Percentiles rank a stretch among this genome's conserved stretches.
Conservation (phyloP, 2,329 filamentous ascomycete genomes). For the Cordyceps fumosorosea region DNA sequence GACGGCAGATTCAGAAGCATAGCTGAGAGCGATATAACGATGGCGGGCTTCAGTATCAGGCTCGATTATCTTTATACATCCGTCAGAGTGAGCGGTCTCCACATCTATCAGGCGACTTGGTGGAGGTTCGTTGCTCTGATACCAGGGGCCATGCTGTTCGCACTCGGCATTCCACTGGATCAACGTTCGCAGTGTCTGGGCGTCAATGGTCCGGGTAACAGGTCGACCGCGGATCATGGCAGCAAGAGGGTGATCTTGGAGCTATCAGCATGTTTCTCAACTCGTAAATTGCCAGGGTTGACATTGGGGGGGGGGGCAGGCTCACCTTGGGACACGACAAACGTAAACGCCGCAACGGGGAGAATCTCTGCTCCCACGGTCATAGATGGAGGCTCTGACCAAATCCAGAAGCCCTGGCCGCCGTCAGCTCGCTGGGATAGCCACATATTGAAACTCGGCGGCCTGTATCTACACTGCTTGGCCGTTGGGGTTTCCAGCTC, state of each 20-base stretch:
- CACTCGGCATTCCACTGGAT: not conserved
- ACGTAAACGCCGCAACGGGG: not conserved
- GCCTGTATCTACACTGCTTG: too few relatives aligned
- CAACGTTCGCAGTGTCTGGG: not conserved
- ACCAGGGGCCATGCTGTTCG: not conserved
- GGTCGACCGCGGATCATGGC: not conserved
- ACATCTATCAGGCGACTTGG: not conserved
- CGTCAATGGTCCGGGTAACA: not conserved
- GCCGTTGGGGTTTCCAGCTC: not conserved
- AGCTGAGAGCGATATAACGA: constrained; percentile 1
- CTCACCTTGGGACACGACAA: not conserved
- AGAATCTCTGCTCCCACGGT: not conserved
- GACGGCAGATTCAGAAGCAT: not conserved
- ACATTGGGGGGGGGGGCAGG: not conserved
- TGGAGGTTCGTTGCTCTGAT: not conserved
- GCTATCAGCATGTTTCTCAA: not conserved
- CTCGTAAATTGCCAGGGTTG: too few relatives aligned
- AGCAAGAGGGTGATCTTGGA: not conserved
- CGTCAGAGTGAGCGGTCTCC: not conserved
- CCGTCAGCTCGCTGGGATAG: not conserved
- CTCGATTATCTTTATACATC: not conserved
- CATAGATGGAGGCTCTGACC: not conserved
- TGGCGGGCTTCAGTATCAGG: not conserved
- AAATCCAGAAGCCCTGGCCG: constrained; percentile 8
- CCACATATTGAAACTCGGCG: constrained; percentile 4